A percentile compares a stretch with the other conserved stretches of the same genome.
phyloP scores from a whole-genome alignment of 306 rosid genomes.

The Datisca glomerata region DNA sequence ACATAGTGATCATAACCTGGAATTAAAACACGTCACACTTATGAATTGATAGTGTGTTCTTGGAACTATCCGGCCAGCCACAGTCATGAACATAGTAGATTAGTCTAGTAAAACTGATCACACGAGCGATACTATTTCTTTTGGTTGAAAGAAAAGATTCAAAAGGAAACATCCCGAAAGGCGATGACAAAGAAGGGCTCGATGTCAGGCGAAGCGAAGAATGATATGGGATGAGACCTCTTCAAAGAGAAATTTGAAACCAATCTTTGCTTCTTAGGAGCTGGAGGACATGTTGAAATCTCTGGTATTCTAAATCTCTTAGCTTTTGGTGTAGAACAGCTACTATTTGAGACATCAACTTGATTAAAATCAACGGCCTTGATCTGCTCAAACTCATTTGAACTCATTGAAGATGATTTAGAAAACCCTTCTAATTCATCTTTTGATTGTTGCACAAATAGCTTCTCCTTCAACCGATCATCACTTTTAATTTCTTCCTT shows the following conservation, averaged over 20 bases:
- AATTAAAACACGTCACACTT: not conserved
- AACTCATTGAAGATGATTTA: constrained; percentile 14
- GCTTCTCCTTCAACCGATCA: constrained; percentile 11
- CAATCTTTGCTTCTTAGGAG: constrained; percentile 71
- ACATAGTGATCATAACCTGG: not conserved
- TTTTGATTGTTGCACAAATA: not conserved
- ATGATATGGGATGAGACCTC: constrained; percentile 57
- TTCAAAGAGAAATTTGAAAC: constrained; percentile 34
- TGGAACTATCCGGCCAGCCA: no score
- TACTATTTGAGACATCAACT: constrained; percentile 20
- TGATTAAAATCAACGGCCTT: constrained; percentile 22
- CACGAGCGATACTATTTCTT: not conserved
- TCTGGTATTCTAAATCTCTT: constrained; percentile 67
- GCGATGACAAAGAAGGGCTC: constrained; percentile 67
- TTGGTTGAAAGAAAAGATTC: constrained; percentile 9
- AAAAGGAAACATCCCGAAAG: constrained; percentile 57
- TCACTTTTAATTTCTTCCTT: constrained; percentile 7
- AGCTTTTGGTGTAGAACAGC: constrained; percentile 80
- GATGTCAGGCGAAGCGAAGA: constrained; percentile 82
- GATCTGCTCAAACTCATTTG: constrained; percentile 18
- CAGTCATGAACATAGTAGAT: no score
- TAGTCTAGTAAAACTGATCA: not conserved
- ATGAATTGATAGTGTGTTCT: no score
- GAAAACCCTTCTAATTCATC: constrained; percentile 22
- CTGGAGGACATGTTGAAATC: constrained; percentile 71